A percentile compares a stretch with the other conserved stretches of the same genome.
These are phyloP conservation scores for Cadophora sp. DNA, from an alignment of 2,329 filamentous ascomycete species.

Conservation along the genomic window DNA sequence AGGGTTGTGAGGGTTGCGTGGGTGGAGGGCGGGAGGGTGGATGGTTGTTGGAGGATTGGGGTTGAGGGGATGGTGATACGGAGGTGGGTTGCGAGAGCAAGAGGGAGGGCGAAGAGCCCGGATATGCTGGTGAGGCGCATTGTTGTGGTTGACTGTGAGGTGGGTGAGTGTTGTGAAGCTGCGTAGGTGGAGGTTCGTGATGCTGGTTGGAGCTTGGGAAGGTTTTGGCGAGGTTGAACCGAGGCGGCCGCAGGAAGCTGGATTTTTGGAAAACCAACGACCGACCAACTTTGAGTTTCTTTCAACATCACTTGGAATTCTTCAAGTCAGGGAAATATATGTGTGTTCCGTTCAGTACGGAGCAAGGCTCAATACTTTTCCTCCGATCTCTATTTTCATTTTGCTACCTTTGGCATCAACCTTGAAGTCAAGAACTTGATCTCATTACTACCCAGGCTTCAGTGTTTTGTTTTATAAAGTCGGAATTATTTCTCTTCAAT, in stretches of 20 bases:
- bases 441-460: too few species aligned
- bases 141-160: constrained; percentile 25
- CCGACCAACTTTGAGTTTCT: neutral
- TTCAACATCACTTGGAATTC: neutral
- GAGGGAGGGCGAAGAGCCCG: constrained; percentile 47
- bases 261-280: neutral
- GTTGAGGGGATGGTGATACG: constrained; percentile 39
- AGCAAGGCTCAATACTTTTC: too few species aligned
- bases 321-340: too few species aligned
- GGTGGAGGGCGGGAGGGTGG: constrained; percentile 61
- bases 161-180: neutral
- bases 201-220: neutral
- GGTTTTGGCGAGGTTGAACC: constrained; percentile 3
- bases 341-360: too few species aligned
- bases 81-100: constrained; percentile 45
- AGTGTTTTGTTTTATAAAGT: too few species aligned
- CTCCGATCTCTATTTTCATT: too few species aligned
- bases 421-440: too few species aligned
- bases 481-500: too few species aligned
- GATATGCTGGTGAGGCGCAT: constrained; percentile 49
- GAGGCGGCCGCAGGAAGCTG: neutral
- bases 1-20: constrained; percentile 70
- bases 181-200: neutral
- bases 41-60: constrained; percentile 44
- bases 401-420: too few species aligned